Conservation (phyloP, 2,329 filamentous ascomycete species). For the Thielaviopsis populi region DNA sequence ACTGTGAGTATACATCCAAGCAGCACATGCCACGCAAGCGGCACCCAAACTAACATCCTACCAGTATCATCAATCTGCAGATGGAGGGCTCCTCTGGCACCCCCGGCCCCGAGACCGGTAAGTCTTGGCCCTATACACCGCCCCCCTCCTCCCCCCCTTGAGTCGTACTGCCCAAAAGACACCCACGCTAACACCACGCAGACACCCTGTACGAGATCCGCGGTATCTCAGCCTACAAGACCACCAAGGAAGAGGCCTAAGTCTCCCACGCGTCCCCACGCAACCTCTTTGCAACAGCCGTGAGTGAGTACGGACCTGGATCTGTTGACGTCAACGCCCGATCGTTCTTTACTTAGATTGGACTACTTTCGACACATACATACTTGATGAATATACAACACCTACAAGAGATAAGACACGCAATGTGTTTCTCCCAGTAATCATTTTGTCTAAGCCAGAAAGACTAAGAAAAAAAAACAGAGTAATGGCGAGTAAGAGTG, state of each 20-base stretch:
- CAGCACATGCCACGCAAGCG: background rate
- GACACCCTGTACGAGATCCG: constrained; percentile 12
- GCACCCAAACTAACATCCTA: background rate
- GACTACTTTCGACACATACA: background rate
- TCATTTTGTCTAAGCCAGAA: no score
- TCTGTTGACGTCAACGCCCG: background rate
- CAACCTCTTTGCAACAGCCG: no score
- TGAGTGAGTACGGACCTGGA: no score
- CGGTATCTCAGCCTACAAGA: constrained; percentile 1
- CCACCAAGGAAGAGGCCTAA: background rate
- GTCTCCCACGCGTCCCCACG: no score
- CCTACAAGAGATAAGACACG: no score
- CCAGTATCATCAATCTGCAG: constrained; percentile 31
- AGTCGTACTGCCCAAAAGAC: no score
- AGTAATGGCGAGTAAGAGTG: no score
- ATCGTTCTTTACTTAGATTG: background rate
- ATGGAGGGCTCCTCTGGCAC: constrained; percentile 33
- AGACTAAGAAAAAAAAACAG: no score
- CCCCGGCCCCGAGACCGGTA: constrained; percentile 25
- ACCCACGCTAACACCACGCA: background rate
- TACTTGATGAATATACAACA: background rate
- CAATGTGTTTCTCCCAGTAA: no score
- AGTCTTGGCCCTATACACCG: no score
- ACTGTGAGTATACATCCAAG: constrained; percentile 23
- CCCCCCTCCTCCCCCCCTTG: no score